phyloP scores from a whole-genome alignment of 73 alveolate species.

The Tetrahymena malaccensis region DNA sequence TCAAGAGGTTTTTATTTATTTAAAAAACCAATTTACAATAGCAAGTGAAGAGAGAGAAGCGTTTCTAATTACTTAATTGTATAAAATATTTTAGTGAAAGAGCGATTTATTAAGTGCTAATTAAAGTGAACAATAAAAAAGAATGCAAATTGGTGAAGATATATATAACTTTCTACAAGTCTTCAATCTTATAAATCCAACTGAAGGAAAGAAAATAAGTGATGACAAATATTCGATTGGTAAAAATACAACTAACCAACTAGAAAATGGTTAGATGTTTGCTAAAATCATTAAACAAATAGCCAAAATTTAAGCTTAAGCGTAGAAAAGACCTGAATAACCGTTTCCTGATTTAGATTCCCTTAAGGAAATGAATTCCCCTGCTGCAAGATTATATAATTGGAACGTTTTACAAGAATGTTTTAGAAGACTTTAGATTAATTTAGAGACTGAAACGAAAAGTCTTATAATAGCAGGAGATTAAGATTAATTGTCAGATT shows the following conservation, averaged over 20 bases:
- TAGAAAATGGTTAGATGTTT: slow-evolving; percentile 43
- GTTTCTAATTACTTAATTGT: not conserved
- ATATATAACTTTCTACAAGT: not conserved
- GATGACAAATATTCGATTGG: slow-evolving; percentile 24
- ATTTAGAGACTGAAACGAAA: slow-evolving; percentile 55
- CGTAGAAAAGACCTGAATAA: slow-evolving; percentile 10
- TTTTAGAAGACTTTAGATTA: slow-evolving; percentile 49
- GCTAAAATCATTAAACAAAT: slow-evolving; percentile 19
- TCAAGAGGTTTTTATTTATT: not conserved
- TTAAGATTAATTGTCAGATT: slow-evolving; percentile 32
- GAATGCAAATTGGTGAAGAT: not conserved
- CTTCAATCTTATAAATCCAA: not conserved
- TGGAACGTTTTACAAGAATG: slow-evolving; percentile 65
- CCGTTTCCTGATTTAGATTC: slow-evolving; percentile 46
- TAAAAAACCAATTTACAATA: not conserved
- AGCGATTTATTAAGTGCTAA: not conserved
- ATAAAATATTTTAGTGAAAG: no score
- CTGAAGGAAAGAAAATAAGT: slow-evolving; percentile 25
- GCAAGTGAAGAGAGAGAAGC: not conserved
- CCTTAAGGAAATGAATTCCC: slow-evolving; percentile 29
- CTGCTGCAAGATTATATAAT: slow-evolving; percentile 62
- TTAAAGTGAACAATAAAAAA: not conserved
- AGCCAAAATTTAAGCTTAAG: slow-evolving; percentile 27
- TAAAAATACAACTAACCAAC: not conserved
- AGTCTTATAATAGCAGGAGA: slow-evolving; percentile 47